Evolutionary conservation across 441 rosid species (phyloP).

Genomic region (Adansonia madagascariensis): DNA sequence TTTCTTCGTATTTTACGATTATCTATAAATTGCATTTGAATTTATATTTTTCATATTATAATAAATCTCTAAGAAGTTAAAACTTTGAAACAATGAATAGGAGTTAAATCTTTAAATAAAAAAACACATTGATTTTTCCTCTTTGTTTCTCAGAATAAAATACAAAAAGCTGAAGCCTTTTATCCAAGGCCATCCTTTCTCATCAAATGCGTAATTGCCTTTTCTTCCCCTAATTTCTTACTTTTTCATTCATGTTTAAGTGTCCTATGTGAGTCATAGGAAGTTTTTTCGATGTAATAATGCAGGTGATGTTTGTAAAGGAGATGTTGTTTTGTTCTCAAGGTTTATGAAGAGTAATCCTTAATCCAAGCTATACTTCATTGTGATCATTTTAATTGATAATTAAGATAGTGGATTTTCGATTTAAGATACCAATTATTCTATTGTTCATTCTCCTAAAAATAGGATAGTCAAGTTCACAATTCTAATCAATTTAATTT

Average conservation of each 20-base stretch:
- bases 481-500: too few relatives aligned
- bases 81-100: background rate
- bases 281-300: background rate
- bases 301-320: conserved; percentile 63
- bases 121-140: background rate
- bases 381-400: background rate
- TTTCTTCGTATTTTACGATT: background rate
- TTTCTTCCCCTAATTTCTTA: background rate
- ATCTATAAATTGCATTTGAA: background rate
- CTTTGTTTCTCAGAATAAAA: conserved; percentile 40
- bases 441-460: too few relatives aligned
- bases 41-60: background rate
- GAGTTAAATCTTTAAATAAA: background rate
- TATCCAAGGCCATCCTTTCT: conserved; percentile 47
- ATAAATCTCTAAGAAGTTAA: background rate
- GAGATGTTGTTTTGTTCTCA: conserved; percentile 60
- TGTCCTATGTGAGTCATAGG: background rate
- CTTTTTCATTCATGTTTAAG: background rate
- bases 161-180: conserved; percentile 50
- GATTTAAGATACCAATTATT: too few relatives aligned
- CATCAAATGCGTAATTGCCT: conserved; percentile 24
- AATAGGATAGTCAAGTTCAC: too few relatives aligned
- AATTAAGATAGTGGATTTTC: too few relatives aligned
- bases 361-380: conserved; percentile 23
- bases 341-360: conserved; percentile 51